These are phyloP conservation scores for Mycena haematopus DNA, from an alignment of 768 basidiomycete genomes.

Conservation along the genomic window DNA sequence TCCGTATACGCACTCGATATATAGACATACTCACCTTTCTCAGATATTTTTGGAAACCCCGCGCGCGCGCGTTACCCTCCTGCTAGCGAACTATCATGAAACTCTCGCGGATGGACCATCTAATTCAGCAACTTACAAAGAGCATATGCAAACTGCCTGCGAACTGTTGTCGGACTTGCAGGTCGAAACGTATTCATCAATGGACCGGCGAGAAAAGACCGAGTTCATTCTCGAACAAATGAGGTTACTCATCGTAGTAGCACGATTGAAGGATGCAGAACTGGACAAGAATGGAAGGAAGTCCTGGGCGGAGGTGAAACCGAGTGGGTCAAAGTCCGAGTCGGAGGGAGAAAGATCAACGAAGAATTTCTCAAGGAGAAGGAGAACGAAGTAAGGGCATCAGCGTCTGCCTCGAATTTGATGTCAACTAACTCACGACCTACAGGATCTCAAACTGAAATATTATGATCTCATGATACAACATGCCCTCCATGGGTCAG, in stretches of 20 bases:
- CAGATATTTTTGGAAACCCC: constrained; percentile 93
- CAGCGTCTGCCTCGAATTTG: neutral
- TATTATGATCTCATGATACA: constrained; percentile 98
- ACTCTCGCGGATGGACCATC: constrained; percentile 54
- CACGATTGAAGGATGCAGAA: constrained; percentile 76
- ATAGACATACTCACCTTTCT: neutral
- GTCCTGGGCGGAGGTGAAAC: constrained; percentile 74
- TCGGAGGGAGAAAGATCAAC: constrained; percentile 93
- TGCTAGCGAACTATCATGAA: constrained; percentile 89
- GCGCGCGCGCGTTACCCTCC: constrained; percentile 90
- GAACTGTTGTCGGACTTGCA: constrained; percentile 94
- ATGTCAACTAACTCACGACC: neutral
- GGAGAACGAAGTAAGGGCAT: constrained; percentile 74
- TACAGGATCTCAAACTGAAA: constrained; percentile 91
- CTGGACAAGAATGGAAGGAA: constrained; percentile 69
- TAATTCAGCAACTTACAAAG: constrained; percentile 57
- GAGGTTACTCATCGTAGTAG: constrained; percentile 83
- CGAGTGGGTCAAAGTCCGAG: constrained; percentile 93
- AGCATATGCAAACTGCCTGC: constrained; percentile 83
- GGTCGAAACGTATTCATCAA: constrained; percentile 98
- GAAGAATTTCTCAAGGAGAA: constrained; percentile 89
- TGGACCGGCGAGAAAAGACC: constrained; percentile 98
- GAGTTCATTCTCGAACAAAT: constrained; percentile 99
- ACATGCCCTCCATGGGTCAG: constrained; percentile 82
- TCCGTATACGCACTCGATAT: constrained; percentile 40